phyloP scores from a whole-genome alignment of 1,284 basidiomycete genomes.

The Trametes pubescens region DNA sequence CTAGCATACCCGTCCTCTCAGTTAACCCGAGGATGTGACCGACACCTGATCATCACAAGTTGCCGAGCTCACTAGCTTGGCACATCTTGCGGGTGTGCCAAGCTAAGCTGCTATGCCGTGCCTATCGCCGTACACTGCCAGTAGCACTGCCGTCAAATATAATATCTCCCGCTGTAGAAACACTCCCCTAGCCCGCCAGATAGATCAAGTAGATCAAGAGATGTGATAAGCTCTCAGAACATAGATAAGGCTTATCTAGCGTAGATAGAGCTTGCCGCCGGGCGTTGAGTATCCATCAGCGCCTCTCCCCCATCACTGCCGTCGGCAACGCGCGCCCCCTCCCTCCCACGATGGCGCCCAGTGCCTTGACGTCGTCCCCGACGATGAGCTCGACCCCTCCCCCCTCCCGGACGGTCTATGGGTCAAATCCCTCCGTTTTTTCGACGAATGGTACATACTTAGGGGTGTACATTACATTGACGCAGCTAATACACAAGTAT shows the following conservation, averaged over 20 bases:
- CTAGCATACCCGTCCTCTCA: too few species aligned
- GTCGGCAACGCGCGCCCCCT: neutral
- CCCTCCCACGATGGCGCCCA: neutral
- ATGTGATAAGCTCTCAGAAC: neutral
- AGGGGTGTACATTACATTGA: too few species aligned
- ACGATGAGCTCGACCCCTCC: neutral
- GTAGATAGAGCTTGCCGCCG: constrained; percentile 1
- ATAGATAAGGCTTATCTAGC: neutral
- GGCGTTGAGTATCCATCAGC: constrained; percentile 3
- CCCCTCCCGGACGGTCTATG: neutral
- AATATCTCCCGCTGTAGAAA: neutral
- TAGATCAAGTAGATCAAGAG: constrained; percentile 5
- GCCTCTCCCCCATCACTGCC: constrained; percentile 4
- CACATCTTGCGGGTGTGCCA: too few species aligned
- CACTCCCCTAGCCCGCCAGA: neutral
- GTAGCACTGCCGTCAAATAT: constrained; percentile 1
- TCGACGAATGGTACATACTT: too few species aligned
- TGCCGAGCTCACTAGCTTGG: neutral
- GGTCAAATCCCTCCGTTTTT: neutral
- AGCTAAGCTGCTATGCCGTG: constrained; percentile 2
- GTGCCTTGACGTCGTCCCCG: neutral
- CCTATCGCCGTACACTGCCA: constrained; percentile 1
- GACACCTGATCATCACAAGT: constrained; percentile 22
- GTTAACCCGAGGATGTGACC: too few species aligned
- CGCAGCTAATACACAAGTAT: too few species aligned